Evolutionary conservation across 2,329 filamentous ascomycete species (phyloP).

Genomic region (Thielaviopsis musarum): DNA sequence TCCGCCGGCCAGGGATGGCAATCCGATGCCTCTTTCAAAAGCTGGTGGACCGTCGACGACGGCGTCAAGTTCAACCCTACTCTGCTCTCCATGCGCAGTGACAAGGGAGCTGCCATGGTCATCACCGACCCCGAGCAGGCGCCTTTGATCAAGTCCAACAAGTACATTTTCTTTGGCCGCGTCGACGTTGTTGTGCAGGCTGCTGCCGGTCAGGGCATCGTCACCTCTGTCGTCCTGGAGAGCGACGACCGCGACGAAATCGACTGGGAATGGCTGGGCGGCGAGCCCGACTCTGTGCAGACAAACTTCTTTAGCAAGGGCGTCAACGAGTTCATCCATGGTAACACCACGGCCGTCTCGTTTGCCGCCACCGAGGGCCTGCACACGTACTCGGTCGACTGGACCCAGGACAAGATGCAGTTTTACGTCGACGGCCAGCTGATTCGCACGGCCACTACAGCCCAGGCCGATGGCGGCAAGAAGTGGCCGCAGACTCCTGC

Average conservation of each 20-base stretch:
- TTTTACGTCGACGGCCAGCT: constrained; percentile 40
- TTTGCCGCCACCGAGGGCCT: constrained; percentile 23
- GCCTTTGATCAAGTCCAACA: constrained; percentile 49
- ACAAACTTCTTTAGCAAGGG: constrained; percentile 71
- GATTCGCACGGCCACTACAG: constrained; percentile 30
- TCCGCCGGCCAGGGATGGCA: constrained; percentile 23
- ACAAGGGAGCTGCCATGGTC: constrained; percentile 24
- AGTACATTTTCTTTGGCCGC: constrained; percentile 75
- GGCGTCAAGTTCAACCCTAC: constrained; percentile 16
- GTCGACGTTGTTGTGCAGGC: constrained; percentile 55
- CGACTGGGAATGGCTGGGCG: constrained; percentile 54
- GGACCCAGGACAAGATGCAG: constrained; percentile 39
- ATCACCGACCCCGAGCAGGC: constrained; percentile 40
- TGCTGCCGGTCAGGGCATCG: constrained; percentile 55
- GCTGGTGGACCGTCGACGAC: constrained; percentile 21
- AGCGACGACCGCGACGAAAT: constrained; percentile 68
- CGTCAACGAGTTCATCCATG: constrained; percentile 32
- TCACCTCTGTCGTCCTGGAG: constrained; percentile 60
- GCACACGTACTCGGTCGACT: constrained; percentile 53
- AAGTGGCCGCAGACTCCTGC: constrained; percentile 54
- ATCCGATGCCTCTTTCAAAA: constrained; percentile 13
- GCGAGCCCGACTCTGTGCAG: constrained; percentile 51
- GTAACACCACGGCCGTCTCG: constrained; percentile 29
- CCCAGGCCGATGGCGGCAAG: constrained; percentile 24
- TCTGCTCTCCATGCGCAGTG: constrained; percentile 16